Percentiles rank a stretch among this genome's conserved stretches.
These are phyloP conservation scores for Fraxinus ornus DNA, from an alignment of 305 asterid genomes.

Conservation along the genomic window DNA sequence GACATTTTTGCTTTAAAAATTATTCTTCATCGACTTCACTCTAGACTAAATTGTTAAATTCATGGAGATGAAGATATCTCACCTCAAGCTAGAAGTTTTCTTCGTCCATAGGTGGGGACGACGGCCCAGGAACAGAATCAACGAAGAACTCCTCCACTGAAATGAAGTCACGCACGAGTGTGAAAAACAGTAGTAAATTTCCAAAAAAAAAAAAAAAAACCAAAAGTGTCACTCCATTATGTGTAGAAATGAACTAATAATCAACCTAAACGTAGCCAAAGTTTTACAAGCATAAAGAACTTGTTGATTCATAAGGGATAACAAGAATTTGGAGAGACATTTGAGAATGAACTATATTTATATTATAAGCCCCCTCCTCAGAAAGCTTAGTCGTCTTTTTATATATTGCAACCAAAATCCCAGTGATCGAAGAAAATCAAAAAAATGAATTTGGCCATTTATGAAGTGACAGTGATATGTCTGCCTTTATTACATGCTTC, in stretches of 20 bases:
- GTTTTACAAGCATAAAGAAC: not conserved
- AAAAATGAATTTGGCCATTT: not conserved
- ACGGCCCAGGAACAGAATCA: slow-evolving; percentile 57
- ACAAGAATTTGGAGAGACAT: not conserved
- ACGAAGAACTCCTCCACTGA: slow-evolving; percentile 79
- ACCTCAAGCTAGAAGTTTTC: slow-evolving; percentile 47
- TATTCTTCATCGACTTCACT: not conserved
- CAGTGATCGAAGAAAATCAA: not conserved
- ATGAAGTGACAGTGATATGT: not conserved
- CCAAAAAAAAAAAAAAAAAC: not conserved
- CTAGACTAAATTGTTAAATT: slow-evolving; percentile 5
- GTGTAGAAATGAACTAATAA: not conserved
- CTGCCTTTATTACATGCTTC: not conserved
- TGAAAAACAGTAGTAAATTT: not conserved
- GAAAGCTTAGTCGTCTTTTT: not conserved
- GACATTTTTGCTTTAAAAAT: not conserved
- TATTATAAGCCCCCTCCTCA: not conserved
- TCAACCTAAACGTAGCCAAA: not conserved
- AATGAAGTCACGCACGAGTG: slow-evolving; percentile 12
- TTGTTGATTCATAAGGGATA: not conserved
- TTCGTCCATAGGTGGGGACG: slow-evolving; percentile 58
- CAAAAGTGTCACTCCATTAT: not conserved
- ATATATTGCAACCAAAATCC: not conserved
- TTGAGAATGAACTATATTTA: not conserved
- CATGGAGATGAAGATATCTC: slow-evolving; percentile 6